Conservation (phyloP, 2,329 filamentous ascomycete genomes). For the Talaromyces marneffei region DNA sequence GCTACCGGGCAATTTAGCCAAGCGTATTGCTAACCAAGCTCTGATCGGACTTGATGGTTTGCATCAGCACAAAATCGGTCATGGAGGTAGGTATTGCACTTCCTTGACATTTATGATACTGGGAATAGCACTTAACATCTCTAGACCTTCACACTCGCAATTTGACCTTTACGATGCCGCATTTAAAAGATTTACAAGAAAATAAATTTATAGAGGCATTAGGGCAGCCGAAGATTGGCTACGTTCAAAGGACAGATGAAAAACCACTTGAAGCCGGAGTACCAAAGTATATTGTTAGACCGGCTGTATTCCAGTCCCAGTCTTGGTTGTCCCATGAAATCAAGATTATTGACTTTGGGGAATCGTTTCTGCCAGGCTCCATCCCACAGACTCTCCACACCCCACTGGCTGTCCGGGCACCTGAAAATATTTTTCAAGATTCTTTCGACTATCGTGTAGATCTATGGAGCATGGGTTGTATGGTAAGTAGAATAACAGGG, state of each 20-base stretch:
- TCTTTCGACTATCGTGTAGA: slow-evolving; percentile 32
- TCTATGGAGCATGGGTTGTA: slow-evolving; percentile 35
- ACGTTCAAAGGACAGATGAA: slow-evolving; percentile 21
- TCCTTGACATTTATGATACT: background rate
- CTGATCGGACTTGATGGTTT: slow-evolving; percentile 34
- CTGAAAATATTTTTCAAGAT: slow-evolving; percentile 36
- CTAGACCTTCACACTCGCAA: slow-evolving; percentile 27
- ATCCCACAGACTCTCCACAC: slow-evolving; percentile 24
- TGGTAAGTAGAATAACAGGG: slow-evolving; percentile 24
- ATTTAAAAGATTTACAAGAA: slow-evolving; percentile 17
- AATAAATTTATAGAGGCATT: slow-evolving; percentile 19
- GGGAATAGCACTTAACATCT: slow-evolving; percentile 15
- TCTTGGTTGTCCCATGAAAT: slow-evolving; percentile 16
- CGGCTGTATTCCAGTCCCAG: slow-evolving; percentile 14
- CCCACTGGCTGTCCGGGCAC: slow-evolving; percentile 31
- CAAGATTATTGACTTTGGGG: slow-evolving; percentile 37
- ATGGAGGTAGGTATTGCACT: slow-evolving; percentile 30
- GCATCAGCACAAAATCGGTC: slow-evolving; percentile 36
- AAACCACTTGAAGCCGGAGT: slow-evolving; percentile 20
- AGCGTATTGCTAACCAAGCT: slow-evolving; percentile 37
- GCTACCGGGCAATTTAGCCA: slow-evolving; percentile 36
- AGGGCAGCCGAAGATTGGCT: slow-evolving; percentile 24
- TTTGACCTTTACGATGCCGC: slow-evolving; percentile 22
- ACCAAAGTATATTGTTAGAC: slow-evolving; percentile 23
- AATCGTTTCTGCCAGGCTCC: slow-evolving; percentile 27